Evolutionary conservation across 441 rosid genomes (phyloP), one percentile per base, ranked within the genome.

Genomic region (Raphanus hybrid): DNA sequence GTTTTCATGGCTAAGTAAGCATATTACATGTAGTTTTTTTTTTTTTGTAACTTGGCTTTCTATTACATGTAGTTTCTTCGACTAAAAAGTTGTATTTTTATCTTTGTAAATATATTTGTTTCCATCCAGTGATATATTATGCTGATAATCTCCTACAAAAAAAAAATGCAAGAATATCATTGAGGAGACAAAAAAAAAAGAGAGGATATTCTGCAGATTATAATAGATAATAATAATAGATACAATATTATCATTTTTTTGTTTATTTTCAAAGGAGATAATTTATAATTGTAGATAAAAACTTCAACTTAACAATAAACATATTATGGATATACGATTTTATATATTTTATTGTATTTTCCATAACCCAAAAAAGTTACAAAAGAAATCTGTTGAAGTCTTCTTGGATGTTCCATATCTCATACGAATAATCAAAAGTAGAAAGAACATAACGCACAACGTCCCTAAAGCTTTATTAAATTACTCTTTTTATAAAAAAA

Each of bases 301-400:
- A 18, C 8, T 18, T 72, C 12, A n/a, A 14, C 6, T 18, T 1
- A 6, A 54, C 27, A 1, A 65, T 20, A 74, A 43, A 50, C 15
- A 65, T 18, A 9, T 1, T n/a, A 20, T 16, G 12, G 5, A 34
- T 50, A 32, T 50, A 50, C 15, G 39, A 29, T 45, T 32, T 26
- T 3, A 70, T 7, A 20, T 0, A 16, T 18, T 23, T 32, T 55
- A 5, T 35, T 1, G 2, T 8, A 6, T 29, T 16, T 8, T 55
- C 3, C 4, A 20, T 50, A 73, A 52, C 27, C 70, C 55, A 73
- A 64, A 73, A 64, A 54, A 34, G 34, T 55, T 58, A 37, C 58
- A 14, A 65, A 15, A 7, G 5, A 74, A 14, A 37, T 14, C 14
- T 54, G 64, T 26, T 54, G 27, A 64, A 15, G 14, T 55, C 7